These are phyloP conservation scores for Senecio squalidus DNA, from an alignment of 140 eudicot genomes.

Conservation along the genomic window DNA sequence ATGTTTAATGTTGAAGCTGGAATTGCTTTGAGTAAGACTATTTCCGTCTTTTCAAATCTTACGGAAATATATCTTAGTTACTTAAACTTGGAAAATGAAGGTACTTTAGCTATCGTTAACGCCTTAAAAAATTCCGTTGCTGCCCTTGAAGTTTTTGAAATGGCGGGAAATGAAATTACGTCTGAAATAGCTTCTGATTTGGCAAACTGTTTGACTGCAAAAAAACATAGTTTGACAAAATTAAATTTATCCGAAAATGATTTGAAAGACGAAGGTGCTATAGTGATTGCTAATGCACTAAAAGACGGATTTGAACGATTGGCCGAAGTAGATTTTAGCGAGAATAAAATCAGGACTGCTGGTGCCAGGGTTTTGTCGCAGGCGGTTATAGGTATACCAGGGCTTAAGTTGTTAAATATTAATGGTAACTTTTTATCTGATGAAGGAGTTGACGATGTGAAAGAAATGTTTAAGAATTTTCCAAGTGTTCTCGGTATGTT, in stretches of 20 bases:
- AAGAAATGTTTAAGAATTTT: slow-evolving; percentile 38
- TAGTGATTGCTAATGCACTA: slow-evolving; percentile 28
- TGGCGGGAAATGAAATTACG: slow-evolving; percentile 66
- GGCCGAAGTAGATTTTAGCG: slow-evolving; percentile 60
- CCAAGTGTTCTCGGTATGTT: slow-evolving; percentile 44
- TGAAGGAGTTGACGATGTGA: slow-evolving; percentile 63
- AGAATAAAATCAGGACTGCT: slow-evolving; percentile 39
- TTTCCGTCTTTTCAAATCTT: slow-evolving; percentile 31
- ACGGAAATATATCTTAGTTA: slow-evolving; percentile 54
- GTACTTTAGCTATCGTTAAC: slow-evolving; percentile 41
- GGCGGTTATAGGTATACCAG: slow-evolving; percentile 42
- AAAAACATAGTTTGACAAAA: slow-evolving; percentile 31
- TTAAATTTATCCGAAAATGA: slow-evolving; percentile 51
- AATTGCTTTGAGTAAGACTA: slow-evolving; percentile 39
- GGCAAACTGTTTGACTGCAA: slow-evolving; percentile 29
- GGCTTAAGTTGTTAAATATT: slow-evolving; percentile 44
- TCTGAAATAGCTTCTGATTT: slow-evolving; percentile 44
- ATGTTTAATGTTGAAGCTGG: slow-evolving; percentile 66
- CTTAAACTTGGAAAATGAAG: slow-evolving; percentile 52
- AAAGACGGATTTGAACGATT: slow-evolving; percentile 41
- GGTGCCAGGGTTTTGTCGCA: slow-evolving; percentile 54
- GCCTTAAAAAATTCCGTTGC: slow-evolving; percentile 45
- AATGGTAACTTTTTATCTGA: slow-evolving; percentile 65
- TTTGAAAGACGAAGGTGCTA: slow-evolving; percentile 58
- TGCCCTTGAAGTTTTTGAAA: slow-evolving; percentile 45